Conservation (phyloP, 257 asterid species). For the Primulina tabacum region DNA sequence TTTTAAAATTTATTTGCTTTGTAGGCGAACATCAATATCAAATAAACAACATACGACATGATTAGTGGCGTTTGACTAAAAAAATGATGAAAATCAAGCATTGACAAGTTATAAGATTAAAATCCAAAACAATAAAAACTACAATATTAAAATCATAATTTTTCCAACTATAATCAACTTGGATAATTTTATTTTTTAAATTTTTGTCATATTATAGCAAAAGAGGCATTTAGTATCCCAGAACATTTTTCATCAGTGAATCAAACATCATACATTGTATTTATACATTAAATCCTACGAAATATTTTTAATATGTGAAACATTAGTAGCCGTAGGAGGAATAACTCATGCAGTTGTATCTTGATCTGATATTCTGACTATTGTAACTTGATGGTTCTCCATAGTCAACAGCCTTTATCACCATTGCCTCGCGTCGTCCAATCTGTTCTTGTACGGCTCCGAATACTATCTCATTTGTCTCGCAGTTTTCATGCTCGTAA, state of each 20-base stretch:
- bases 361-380: slow-evolving; percentile 50
- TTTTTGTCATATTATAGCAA: too few species aligned
- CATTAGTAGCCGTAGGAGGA: slow-evolving; percentile 60
- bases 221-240: neutral
- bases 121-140: too few species aligned
- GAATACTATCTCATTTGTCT: slow-evolving; percentile 80
- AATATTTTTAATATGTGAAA: neutral
- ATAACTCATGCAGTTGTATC: slow-evolving; percentile 67
- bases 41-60: too few species aligned
- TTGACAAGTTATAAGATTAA: too few species aligned
- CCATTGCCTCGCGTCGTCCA: slow-evolving; percentile 77
- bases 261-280: neutral
- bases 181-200: too few species aligned
- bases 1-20: too few species aligned
- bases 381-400: slow-evolving; percentile 48
- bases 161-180: too few species aligned
- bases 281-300: neutral
- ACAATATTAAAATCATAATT: too few species aligned
- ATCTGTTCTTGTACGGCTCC: slow-evolving; percentile 93
- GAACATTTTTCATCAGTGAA: neutral
- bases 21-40: too few species aligned
- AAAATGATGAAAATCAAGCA: too few species aligned
- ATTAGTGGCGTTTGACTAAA: too few species aligned
- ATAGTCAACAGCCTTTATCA: slow-evolving; percentile 74
- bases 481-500: slow-evolving; percentile 52